Percentiles rank a stretch among this genome's conserved stretches.
Evolutionary conservation across 768 basidiomycete species (phyloP).

Genomic region (Trametes villosa): DNA sequence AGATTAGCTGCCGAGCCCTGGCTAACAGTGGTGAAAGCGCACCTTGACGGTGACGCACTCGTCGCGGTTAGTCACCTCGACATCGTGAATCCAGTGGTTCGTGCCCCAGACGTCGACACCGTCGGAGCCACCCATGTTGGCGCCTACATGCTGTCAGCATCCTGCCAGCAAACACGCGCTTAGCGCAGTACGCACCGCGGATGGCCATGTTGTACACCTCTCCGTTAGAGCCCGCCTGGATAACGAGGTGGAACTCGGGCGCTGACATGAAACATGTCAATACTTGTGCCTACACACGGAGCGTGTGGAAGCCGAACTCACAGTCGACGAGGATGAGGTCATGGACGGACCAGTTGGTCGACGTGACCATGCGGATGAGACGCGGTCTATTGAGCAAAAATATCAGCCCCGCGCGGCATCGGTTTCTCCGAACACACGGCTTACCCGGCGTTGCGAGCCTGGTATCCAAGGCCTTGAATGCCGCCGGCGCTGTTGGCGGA

Average conservation of each 20-base stretch:
- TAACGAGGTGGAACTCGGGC: constrained; percentile 38
- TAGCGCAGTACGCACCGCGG: constrained; percentile 22
- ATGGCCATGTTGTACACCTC: constrained; percentile 39
- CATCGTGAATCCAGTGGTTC: constrained; percentile 39
- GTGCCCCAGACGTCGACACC: constrained; percentile 37
- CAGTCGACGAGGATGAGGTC: constrained; percentile 39
- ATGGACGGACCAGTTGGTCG: constrained; percentile 36
- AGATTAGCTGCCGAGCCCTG: background rate
- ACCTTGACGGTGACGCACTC: constrained; percentile 40
- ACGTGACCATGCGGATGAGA: constrained; percentile 34
- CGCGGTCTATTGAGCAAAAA: constrained; percentile 23
- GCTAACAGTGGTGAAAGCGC: background rate
- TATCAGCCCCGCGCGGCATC: background rate
- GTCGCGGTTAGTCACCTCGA: constrained; percentile 38
- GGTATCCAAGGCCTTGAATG: constrained; percentile 37
- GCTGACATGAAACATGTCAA: constrained; percentile 15
- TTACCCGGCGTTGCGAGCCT: constrained; percentile 36
- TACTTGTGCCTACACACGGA: background rate
- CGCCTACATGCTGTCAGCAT: background rate
- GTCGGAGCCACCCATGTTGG: constrained; percentile 35
- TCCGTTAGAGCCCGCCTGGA: constrained; percentile 33
- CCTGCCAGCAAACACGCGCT: no score
- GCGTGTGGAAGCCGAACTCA: constrained; percentile 3
- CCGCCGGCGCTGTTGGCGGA: constrained; percentile 35
- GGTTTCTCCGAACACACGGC: background rate